These are phyloP conservation scores for Calonectria pseudoturangicola DNA, from an alignment of 2,329 filamentous ascomycete genomes.

Conservation along the genomic window DNA sequence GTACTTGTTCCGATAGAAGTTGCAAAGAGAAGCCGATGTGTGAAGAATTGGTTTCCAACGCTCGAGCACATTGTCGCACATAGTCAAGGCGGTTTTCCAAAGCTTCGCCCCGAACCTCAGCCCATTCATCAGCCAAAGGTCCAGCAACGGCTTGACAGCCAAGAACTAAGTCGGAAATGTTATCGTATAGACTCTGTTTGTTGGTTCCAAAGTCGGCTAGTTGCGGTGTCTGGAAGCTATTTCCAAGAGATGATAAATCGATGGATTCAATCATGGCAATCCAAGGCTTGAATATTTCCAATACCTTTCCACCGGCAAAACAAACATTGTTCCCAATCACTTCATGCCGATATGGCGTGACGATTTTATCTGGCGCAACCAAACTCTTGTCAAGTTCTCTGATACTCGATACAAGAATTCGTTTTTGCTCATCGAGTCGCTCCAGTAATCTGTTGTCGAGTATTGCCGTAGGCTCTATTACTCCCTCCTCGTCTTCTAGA, in stretches of 20 bases:
- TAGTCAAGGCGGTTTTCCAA: slow-evolving; percentile 90
- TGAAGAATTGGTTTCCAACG: slow-evolving; percentile 89
- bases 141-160: slow-evolving; percentile 94
- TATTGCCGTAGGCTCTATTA: slow-evolving; percentile 81
- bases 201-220: slow-evolving; percentile 90
- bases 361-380: slow-evolving; percentile 84
- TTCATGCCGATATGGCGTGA: slow-evolving; percentile 86
- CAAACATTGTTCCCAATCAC: slow-evolving; percentile 89
- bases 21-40: slow-evolving; percentile 93
- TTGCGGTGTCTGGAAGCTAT: slow-evolving; percentile 88
- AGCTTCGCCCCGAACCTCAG: slow-evolving; percentile 91
- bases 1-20: slow-evolving; percentile 88
- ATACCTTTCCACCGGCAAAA: slow-evolving; percentile 83
- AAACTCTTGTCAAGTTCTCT: slow-evolving; percentile 91
- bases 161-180: slow-evolving; percentile 90
- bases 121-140: slow-evolving; percentile 95
- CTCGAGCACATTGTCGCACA: slow-evolving; percentile 84
- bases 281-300: slow-evolving; percentile 94
- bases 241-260: slow-evolving; percentile 86
- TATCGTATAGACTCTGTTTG: slow-evolving; percentile 96
- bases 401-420: slow-evolving; percentile 89
- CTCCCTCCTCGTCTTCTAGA: slow-evolving; percentile 86
- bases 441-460: slow-evolving; percentile 88
- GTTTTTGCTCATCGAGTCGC: slow-evolving; percentile 88
- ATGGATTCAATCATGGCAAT: slow-evolving; percentile 93